Percentiles rank a stretch among this genome's conserved stretches.
Evolutionary conservation across 1,284 basidiomycete genomes (phyloP).

Genomic region (Ustilago nuda): DNA sequence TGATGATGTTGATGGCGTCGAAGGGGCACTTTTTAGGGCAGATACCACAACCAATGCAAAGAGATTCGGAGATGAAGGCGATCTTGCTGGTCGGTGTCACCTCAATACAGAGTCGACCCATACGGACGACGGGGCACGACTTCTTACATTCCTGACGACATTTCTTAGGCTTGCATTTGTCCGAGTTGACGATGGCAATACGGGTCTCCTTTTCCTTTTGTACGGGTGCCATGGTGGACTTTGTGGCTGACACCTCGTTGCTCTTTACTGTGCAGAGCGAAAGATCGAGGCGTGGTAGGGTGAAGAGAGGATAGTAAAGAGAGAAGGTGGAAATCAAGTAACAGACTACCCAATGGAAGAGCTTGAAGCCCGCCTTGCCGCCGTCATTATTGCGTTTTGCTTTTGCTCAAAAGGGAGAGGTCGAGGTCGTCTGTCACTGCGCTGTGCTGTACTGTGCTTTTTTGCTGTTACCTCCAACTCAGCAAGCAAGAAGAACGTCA

Average conservation of each 20-base stretch:
- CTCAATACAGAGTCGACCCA: slow-evolving; percentile 67
- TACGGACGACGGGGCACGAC: slow-evolving; percentile 68
- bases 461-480: slow-evolving; percentile 7
- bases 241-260: slow-evolving; percentile 20
- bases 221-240: slow-evolving; percentile 49
- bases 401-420: neutral
- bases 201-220: slow-evolving; percentile 64
- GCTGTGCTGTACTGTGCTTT: slow-evolving; percentile 1
- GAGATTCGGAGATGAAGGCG: slow-evolving; percentile 67
- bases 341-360: neutral
- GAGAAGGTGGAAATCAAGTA: slow-evolving; percentile 15
- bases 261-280: slow-evolving; percentile 12
- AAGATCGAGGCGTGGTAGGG: slow-evolving; percentile 2
- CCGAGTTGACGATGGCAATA: slow-evolving; percentile 68
- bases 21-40: slow-evolving; percentile 69
- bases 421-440: slow-evolving; percentile 3
- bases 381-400: neutral
- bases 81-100: slow-evolving; percentile 65
- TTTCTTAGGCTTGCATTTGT: slow-evolving; percentile 69
- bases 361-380: slow-evolving; percentile 15
- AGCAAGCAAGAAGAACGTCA: slow-evolving; percentile 15
- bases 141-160: slow-evolving; percentile 69
- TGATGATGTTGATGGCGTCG: slow-evolving; percentile 69
- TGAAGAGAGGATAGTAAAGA: slow-evolving; percentile 9
- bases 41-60: slow-evolving; percentile 70